These are phyloP conservation scores for Cicer yamashitae DNA, from an alignment of 306 rosid species.

Conservation along the genomic window DNA sequence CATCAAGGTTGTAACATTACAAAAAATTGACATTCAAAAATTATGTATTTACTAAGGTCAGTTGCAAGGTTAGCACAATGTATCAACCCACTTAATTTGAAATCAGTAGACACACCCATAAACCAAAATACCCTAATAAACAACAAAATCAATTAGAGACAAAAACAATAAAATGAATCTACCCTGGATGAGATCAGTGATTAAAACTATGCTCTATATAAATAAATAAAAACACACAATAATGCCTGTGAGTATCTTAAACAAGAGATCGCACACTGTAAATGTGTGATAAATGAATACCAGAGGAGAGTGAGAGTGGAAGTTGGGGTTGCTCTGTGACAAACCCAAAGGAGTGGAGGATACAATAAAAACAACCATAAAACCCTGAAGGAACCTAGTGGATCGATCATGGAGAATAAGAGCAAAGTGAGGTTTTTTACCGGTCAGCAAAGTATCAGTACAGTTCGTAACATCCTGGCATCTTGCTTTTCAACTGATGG, in stretches of 20 bases:
- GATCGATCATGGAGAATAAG: neutral
- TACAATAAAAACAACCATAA: slow-evolving; percentile 9
- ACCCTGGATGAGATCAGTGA: slow-evolving; percentile 1
- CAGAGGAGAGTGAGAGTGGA: neutral
- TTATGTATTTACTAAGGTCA: neutral
- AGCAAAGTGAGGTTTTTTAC: neutral
- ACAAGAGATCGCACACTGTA: neutral
- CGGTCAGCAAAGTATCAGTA: neutral
- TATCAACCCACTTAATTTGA: neutral
- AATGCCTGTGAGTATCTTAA: neutral
- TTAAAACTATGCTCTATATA: neutral
- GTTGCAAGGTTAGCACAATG: neutral
- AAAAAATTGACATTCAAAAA: neutral
- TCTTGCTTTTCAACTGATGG: slow-evolving; percentile 33
- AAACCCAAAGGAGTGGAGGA: neutral
- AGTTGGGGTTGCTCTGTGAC: neutral
- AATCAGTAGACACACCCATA: neutral
- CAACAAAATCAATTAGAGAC: neutral
- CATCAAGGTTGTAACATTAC: neutral
- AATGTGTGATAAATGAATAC: neutral
- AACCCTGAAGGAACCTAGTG: neutral
- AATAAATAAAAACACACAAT: neutral
- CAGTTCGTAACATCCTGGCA: slow-evolving; percentile 31
- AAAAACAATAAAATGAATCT: neutral
- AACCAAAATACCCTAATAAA: neutral